Evolutionary conservation across 352 stramenopile species (phyloP), one percentile per base, ranked within the genome.

Genomic region (Paralagenidium karlingii): DNA sequence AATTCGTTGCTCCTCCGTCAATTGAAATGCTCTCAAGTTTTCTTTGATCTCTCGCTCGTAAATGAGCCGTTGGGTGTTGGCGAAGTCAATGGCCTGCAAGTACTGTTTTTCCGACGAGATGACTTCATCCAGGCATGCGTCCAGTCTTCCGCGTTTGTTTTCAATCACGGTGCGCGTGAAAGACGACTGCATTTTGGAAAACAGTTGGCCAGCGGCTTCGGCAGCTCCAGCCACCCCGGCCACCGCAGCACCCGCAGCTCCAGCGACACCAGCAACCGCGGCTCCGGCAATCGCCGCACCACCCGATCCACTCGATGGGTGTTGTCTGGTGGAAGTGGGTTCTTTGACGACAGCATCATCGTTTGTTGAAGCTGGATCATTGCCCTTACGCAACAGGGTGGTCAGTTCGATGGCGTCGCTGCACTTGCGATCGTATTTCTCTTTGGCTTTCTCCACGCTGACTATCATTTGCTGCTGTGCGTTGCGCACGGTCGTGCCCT

Each of bases 1-100:
- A 1, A 90, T 56, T 3, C 76, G 68, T 38, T 87, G 76, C 34
- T 90, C 76, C 51, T 90, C 76, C 21, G 76, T 90, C 6, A 90
- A 54, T 42, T 90, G 73, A 43, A 90, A 84, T 3, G 70, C 76
- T 16, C 71, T 55, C 8, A 90, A 38, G 26, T 90, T 90, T 21
- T 87, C 76, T 28, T 74, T 73, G 27, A 79, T 71, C 45, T 85
- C 69, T 15, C 61, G 59, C 40, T 87, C 76, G 29, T 80, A 62
- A 21, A 76, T 65, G 13, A 68, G 43, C 1, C 66, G 68, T 41
- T 85, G 73, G 0, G 60, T 61, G 39, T 87, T 87, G 29, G 68
- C 60, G 31, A 71, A 64, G 21, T 86, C 73, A 10, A 87, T 68
- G 1, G 55, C 63, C 20, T 78, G 66, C 3, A 78, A 40, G 41